These are phyloP conservation scores for Lepidium sativum DNA, from an alignment of 345 rosid species.

Conservation along the genomic window DNA sequence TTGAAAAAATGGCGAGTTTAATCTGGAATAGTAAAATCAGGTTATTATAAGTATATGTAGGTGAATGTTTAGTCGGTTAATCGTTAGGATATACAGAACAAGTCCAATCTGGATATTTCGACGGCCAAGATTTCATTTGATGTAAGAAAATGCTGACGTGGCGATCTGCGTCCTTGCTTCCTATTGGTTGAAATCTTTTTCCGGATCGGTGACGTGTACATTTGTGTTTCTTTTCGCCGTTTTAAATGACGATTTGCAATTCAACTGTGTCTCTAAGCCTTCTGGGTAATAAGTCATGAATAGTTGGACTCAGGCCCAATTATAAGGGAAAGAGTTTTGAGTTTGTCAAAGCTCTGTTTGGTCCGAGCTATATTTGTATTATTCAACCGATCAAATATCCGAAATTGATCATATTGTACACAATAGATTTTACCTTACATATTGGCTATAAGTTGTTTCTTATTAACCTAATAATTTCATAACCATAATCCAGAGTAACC, in stretches of 20 bases:
- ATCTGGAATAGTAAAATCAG: not conserved
- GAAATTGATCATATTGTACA: too few species aligned
- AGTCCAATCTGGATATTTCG: not conserved
- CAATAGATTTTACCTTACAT: too few species aligned
- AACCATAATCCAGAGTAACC: too few species aligned
- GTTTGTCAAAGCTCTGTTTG: too few species aligned
- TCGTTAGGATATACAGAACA: not conserved
- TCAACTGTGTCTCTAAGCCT: not conserved
- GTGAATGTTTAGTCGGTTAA: constrained; percentile 15
- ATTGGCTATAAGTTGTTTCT: too few species aligned
- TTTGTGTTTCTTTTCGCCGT: constrained; percentile 21
- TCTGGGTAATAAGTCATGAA: too few species aligned
- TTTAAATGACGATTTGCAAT: not conserved
- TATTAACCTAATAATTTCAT: too few species aligned
- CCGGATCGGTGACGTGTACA: constrained; percentile 13
- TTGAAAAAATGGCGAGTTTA: not conserved
- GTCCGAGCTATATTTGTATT: not conserved
- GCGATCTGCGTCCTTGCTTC: not conserved
- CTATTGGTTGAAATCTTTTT: not conserved
- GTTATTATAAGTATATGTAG: not conserved
- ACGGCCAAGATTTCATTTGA: constrained; percentile 9
- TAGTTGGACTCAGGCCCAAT: too few species aligned
- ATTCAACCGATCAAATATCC: constrained; percentile 11
- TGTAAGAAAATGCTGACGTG: not conserved
- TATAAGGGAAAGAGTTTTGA: not conserved